phyloP scores from a whole-genome alignment of 768 basidiomycete genomes.

The Panus rudis region DNA sequence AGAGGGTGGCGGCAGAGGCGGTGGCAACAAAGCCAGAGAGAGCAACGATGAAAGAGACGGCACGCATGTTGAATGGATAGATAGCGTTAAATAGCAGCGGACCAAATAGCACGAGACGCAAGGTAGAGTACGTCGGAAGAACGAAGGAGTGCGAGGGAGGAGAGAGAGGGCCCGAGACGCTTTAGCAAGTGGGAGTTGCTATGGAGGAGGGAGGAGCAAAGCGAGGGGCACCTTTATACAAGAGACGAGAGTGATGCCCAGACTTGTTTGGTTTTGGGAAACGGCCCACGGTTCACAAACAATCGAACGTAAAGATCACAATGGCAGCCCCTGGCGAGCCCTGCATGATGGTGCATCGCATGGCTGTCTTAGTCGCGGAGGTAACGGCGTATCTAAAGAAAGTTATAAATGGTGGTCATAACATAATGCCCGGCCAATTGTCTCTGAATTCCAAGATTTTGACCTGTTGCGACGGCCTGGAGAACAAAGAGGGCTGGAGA shows the following conservation, averaged over 20 bases:
- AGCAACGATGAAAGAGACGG: constrained; percentile 30
- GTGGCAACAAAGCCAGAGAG: constrained; percentile 30
- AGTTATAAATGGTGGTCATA: no score
- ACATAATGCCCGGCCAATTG: no score
- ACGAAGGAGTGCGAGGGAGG: constrained; percentile 15
- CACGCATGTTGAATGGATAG: constrained; percentile 38
- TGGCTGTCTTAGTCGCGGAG: no score
- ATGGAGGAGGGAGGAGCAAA: constrained; percentile 6
- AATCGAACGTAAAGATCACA: not conserved
- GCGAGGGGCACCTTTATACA: constrained; percentile 4
- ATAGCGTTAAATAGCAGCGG: constrained; percentile 5
- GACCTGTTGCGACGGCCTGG: not conserved
- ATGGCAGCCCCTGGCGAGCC: no score
- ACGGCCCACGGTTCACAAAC: not conserved
- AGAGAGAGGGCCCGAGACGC: constrained; percentile 11
- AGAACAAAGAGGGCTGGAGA: not conserved
- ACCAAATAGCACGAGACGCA: constrained; percentile 8
- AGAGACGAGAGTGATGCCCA: not conserved
- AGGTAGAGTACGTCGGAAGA: constrained; percentile 14
- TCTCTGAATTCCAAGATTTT: no score
- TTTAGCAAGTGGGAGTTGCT: constrained; percentile 20
- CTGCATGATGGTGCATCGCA: no score
- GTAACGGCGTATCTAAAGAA: no score
- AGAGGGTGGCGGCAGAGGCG: constrained; percentile 5
- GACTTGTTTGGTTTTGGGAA: no score